These are phyloP conservation scores for Phytopythium helicoides DNA, from an alignment of 352 stramenopile species.

Conservation along the genomic window DNA sequence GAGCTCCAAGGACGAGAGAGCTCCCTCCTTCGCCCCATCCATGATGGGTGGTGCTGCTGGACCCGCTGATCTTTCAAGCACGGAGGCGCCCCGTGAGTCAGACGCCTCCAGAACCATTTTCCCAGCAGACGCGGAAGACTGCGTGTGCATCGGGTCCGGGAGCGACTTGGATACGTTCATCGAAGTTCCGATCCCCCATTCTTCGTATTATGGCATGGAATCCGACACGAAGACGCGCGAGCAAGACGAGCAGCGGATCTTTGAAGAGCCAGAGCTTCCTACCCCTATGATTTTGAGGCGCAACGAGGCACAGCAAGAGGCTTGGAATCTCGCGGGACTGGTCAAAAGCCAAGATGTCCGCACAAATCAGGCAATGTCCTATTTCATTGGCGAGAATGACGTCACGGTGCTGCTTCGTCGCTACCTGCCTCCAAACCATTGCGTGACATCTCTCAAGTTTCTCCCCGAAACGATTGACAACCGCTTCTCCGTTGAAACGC, in stretches of 20 bases:
- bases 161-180: conserved; percentile 49
- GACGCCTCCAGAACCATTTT: conserved; percentile 10
- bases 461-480: conserved; percentile 84
- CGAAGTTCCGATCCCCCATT: conserved; percentile 51
- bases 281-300: conserved; percentile 58
- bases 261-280: conserved; percentile 53
- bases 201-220: conserved; percentile 51
- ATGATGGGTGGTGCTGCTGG: conserved; percentile 10
- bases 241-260: conserved; percentile 47
- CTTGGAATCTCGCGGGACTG: conserved; percentile 66
- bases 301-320: conserved; percentile 76
- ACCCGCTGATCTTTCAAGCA: conserved; percentile 6
- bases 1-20: conserved; percentile 33
- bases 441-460: conserved; percentile 65
- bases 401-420: conserved; percentile 71
- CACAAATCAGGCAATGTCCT: conserved; percentile 79
- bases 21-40: too few relatives aligned
- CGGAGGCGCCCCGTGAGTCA: conserved; percentile 8
- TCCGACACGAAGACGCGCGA: conserved; percentile 34
- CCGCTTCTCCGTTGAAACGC: conserved; percentile 60
- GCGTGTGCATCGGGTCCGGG: conserved; percentile 32
- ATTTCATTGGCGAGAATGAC: conserved; percentile 58
- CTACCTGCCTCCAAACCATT: conserved; percentile 74
- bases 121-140: conserved; percentile 43
- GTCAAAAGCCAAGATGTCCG: conserved; percentile 75